Conservation (phyloP, 345 rosid species). For the Populus tremula region DNA sequence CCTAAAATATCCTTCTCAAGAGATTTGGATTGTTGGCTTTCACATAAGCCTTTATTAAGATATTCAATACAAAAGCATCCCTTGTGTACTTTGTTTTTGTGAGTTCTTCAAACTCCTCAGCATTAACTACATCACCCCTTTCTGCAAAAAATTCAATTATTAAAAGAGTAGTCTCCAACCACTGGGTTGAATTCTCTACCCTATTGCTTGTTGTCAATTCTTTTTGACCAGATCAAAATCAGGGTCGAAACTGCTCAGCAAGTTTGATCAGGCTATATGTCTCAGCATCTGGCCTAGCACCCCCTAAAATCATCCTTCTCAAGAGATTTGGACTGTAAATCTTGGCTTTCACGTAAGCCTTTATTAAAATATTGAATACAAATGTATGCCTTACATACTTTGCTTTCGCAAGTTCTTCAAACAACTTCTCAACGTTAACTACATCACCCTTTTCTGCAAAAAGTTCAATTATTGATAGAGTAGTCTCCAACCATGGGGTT, state of each 20-base stretch:
- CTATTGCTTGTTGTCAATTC: conserved; percentile 42
- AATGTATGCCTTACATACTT: conserved; percentile 70
- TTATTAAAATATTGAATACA: conserved; percentile 73
- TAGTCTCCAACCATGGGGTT: conserved; percentile 88
- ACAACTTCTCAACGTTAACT: conserved; percentile 64
- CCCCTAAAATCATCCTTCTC: conserved; percentile 88
- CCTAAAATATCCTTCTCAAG: conserved; percentile 84
- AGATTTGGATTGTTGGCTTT: conserved; percentile 73
- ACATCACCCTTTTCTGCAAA: conserved; percentile 79
- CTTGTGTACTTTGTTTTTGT: conserved; percentile 58
- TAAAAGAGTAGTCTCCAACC: conserved; percentile 82
- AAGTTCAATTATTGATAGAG: conserved; percentile 59
- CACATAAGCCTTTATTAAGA: conserved; percentile 72
- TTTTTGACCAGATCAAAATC: not conserved
- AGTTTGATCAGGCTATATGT: conserved; percentile 82
- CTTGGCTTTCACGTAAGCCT: conserved; percentile 77
- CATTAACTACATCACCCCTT: conserved; percentile 64
- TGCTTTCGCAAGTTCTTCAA: conserved; percentile 60
- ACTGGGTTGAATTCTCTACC: conserved; percentile 64
- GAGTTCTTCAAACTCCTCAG: conserved; percentile 67
- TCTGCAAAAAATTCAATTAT: conserved; percentile 70
- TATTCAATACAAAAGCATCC: conserved; percentile 73
- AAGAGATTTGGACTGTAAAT: conserved; percentile 64
- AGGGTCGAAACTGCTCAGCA: conserved; percentile 48
- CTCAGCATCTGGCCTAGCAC: conserved; percentile 91